Percentiles rank a stretch among this genome's conserved stretches.
Evolutionary conservation across 768 basidiomycete genomes (phyloP).

Genomic region (Boletus sp.): DNA sequence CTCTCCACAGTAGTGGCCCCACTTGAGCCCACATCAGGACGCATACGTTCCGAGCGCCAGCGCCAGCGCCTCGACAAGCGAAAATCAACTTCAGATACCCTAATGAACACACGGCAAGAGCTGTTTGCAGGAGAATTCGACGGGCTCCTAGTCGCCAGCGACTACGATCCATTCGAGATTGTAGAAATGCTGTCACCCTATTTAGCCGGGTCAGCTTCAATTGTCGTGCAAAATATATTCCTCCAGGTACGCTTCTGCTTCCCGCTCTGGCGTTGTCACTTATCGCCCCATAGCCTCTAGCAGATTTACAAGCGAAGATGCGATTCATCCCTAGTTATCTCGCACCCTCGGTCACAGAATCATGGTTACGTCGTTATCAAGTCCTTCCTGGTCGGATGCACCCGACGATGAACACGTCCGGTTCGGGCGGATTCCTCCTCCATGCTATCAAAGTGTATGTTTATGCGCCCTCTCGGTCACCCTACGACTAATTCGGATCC

Average conservation of each 20-base stretch:
- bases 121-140: conserved; percentile 88
- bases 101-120: conserved; percentile 70
- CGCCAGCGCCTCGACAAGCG: conserved; percentile 73
- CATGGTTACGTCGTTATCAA: conserved; percentile 89
- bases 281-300: conserved; percentile 53
- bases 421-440: conserved; percentile 85
- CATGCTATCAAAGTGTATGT: conserved; percentile 83
- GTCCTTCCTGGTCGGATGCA: conserved; percentile 96
- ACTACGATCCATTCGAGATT: conserved; percentile 84
- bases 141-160: conserved; percentile 79
- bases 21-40: conserved; percentile 53
- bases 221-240: conserved; percentile 85
- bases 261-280: conserved; percentile 4
- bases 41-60: conserved; percentile 71
- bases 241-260: conserved; percentile 51
- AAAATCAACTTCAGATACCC: conserved; percentile 60
- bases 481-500: background rate
- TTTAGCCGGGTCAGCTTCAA: conserved; percentile 79
- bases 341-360: conserved; percentile 78
- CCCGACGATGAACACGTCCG: conserved; percentile 89
- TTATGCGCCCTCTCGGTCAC: background rate
- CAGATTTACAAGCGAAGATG: conserved; percentile 71
- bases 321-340: conserved; percentile 67
- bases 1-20: conserved; percentile 52
- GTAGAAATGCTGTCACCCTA: conserved; percentile 72